A percentile compares a stretch with the other conserved stretches of the same genome.
Evolutionary conservation across 1,139 yeast genomes (phyloP).

Genomic region (Eremothecium gossypii): DNA sequence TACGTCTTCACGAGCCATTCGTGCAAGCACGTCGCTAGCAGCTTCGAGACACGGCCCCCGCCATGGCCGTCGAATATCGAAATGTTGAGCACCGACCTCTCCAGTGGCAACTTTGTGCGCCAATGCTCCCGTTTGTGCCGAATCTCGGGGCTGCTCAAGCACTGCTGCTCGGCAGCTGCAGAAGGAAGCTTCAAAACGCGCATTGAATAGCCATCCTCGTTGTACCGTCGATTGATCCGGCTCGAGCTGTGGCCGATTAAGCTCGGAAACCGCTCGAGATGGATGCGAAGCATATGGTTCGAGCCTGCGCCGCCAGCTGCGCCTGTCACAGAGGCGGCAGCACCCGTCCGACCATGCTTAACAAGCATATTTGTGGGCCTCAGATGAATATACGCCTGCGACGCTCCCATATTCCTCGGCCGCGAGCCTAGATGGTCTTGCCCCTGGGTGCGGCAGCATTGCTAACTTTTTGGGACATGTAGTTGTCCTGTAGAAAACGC

Average conservation of each 20-base stretch:
- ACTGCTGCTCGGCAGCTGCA: constrained; percentile 28
- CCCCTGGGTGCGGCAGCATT: too few species aligned
- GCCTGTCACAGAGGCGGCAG: constrained; percentile 1
- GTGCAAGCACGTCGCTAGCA: constrained; percentile 46
- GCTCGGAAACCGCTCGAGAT: constrained; percentile 25
- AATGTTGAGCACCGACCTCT: constrained; percentile 46
- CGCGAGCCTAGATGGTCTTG: too few species aligned
- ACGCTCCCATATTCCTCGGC: constrained; percentile 13
- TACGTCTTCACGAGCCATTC: constrained; percentile 43
- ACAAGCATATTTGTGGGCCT: constrained; percentile 16
- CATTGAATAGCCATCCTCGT: constrained; percentile 64
- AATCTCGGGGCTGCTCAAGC: constrained; percentile 15
- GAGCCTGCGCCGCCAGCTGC: constrained; percentile 2
- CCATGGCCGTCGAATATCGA: constrained; percentile 93
- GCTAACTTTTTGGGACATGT: too few species aligned
- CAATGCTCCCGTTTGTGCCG: constrained; percentile 12
- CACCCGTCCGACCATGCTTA: constrained; percentile 4
- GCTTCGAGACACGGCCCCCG: constrained; percentile 64
- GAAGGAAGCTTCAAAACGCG: constrained; percentile 31
- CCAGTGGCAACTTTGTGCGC: constrained; percentile 12
- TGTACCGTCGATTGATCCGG: constrained; percentile 64
- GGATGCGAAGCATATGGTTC: constrained; percentile 16
- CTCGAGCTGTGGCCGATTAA: constrained; percentile 65
- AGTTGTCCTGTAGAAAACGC: too few species aligned
- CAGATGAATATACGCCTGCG: constrained; percentile 21